These are phyloP conservation scores for Pichia cephalocereana DNA, from an alignment of 805 yeast species.

Conservation along the genomic window DNA sequence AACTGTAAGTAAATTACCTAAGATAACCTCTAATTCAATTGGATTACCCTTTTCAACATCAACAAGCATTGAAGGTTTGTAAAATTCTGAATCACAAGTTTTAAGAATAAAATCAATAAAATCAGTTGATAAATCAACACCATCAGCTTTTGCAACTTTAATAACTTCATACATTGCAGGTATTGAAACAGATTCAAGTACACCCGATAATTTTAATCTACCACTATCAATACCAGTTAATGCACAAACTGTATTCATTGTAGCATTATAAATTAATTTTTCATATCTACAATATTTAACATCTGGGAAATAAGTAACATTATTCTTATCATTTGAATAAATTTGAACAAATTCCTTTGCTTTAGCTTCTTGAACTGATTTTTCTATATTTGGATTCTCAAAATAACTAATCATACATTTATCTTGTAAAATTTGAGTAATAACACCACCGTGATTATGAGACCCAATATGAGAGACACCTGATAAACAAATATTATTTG, in stretches of 20 bases:
- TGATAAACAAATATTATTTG: constrained; percentile 27
- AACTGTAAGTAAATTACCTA: constrained; percentile 52
- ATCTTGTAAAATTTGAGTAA: constrained; percentile 23
- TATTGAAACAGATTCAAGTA: constrained; percentile 29
- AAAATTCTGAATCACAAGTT: constrained; percentile 50
- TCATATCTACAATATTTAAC: constrained; percentile 50
- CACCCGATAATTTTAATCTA: constrained; percentile 37
- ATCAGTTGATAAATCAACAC: constrained; percentile 43
- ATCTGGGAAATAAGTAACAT: constrained; percentile 32
- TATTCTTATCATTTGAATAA: constrained; percentile 37
- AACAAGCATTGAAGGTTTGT: constrained; percentile 65
- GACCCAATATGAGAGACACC: constrained; percentile 32
- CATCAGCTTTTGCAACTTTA: constrained; percentile 61
- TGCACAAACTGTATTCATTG: constrained; percentile 56
- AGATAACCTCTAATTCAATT: constrained; percentile 62
- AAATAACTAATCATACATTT: constrained; percentile 44
- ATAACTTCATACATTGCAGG: constrained; percentile 67
- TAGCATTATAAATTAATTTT: constrained; percentile 62
- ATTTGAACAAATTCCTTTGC: constrained; percentile 37
- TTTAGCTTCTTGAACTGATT: constrained; percentile 25
- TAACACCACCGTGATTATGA: constrained; percentile 16
- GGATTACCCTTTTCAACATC: constrained; percentile 58
- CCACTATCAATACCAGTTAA: constrained; percentile 52
- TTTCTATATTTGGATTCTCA: constrained; percentile 28
- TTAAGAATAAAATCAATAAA: constrained; percentile 42